Percentiles rank a stretch among this genome's conserved stretches.
Conservation (phyloP, 768 basidiomycete species). For the Psilocybe tampanensis region DNA sequence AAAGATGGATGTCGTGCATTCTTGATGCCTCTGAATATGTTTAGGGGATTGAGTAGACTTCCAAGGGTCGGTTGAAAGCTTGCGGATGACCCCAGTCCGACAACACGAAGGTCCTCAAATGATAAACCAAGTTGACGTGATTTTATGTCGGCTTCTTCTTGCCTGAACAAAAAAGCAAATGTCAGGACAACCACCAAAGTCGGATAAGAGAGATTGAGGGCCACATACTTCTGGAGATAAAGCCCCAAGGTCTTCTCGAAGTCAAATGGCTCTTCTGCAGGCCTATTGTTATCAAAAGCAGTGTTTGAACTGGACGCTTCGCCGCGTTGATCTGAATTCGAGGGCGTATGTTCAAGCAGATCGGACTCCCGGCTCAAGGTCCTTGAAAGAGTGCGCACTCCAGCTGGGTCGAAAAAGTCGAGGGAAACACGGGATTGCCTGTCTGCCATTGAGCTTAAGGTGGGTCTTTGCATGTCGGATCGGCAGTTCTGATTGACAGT, state of each 20-base stretch:
- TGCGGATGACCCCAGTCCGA: conserved; percentile 58
- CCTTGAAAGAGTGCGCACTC: conserved; percentile 42
- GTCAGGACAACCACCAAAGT: not conserved
- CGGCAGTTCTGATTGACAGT: not conserved
- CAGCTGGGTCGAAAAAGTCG: conserved; percentile 57
- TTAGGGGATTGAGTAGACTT: conserved; percentile 58
- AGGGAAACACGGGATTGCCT: conserved; percentile 37
- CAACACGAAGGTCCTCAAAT: conserved; percentile 60
- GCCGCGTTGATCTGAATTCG: conserved; percentile 20
- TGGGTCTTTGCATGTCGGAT: not conserved
- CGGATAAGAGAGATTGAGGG: not conserved
- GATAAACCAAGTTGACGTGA: conserved; percentile 60
- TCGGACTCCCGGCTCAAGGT: conserved; percentile 31
- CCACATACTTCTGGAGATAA: conserved; percentile 35
- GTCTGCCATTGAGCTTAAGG: not conserved
- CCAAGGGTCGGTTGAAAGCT: conserved; percentile 62
- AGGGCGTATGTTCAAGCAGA: not conserved
- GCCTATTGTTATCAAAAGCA: conserved; percentile 18
- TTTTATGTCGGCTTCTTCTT: conserved; percentile 49
- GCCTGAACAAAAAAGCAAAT: conserved; percentile 30
- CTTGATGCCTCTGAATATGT: conserved; percentile 44
- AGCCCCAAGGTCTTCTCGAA: conserved; percentile 36
- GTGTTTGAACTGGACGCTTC: conserved; percentile 26
- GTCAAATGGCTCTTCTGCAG: conserved; percentile 31
- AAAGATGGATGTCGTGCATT: conserved; percentile 60